phyloP scores from a whole-genome alignment of 257 asterid species.

The Gardenia jasminoides region DNA sequence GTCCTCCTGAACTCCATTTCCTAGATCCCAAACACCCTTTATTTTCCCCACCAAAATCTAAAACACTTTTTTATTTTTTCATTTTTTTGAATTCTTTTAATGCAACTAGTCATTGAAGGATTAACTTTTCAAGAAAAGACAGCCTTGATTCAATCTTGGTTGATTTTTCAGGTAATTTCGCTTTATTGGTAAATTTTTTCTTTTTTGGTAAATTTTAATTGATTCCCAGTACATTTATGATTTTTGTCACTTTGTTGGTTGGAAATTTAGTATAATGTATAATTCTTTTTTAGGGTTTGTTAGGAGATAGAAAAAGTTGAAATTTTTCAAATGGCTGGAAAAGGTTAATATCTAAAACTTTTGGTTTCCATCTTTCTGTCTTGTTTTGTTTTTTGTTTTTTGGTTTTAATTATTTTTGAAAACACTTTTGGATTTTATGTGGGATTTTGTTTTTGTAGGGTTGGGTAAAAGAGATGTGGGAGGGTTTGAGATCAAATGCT shows the following conservation, averaged over 20 bases:
- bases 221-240: conserved; percentile 6
- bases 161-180: not conserved
- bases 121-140: too few relatives aligned
- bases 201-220: not conserved
- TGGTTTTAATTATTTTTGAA: not conserved
- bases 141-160: not conserved
- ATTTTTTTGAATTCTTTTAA: not conserved
- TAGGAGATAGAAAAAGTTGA: too few relatives aligned
- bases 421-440: not conserved
- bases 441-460: conserved; percentile 1
- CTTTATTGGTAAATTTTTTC: conserved; percentile 5
- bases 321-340: conserved; percentile 1
- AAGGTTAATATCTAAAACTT: not conserved
- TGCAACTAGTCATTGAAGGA: conserved; percentile 1
- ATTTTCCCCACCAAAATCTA: not conserved
- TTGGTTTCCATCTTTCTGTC: not conserved
- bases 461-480: conserved; percentile 24
- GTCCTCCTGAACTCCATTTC: conserved; percentile 3
- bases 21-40: conserved; percentile 25
- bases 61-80: not conserved
- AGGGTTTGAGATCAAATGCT: conserved; percentile 25
- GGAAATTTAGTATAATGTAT: not conserved
- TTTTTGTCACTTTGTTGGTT: not conserved
- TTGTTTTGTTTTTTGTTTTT: not conserved
- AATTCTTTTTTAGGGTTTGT: not conserved